Conservation (phyloP, 495 filamentous ascomycete genomes). For the Lepraria neglecta region DNA sequence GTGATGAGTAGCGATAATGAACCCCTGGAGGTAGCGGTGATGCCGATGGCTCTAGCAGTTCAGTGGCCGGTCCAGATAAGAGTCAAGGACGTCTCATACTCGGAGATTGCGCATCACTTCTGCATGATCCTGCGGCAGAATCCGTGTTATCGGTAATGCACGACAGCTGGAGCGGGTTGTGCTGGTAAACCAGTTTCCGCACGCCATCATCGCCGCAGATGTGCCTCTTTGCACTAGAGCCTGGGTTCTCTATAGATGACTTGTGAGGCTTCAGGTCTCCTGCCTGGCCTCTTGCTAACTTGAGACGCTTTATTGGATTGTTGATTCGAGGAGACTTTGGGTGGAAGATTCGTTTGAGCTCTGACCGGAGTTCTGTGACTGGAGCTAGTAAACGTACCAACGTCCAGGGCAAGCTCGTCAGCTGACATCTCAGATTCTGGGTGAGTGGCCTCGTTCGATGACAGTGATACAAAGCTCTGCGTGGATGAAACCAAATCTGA, state of each 20-base stretch:
- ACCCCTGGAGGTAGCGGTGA: neutral
- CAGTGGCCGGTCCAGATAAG: neutral
- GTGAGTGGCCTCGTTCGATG: constrained; percentile 10
- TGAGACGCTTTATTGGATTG: no score
- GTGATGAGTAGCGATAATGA: neutral
- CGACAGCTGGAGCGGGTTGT: constrained; percentile 7
- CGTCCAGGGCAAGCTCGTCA: constrained; percentile 14
- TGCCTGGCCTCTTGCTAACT: no score
- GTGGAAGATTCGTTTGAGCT: neutral
- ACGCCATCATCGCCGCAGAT: constrained; percentile 3
- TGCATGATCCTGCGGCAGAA: neutral
- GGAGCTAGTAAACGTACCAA: constrained; percentile 9
- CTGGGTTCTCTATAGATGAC: constrained; percentile 8
- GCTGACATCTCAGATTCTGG: constrained; percentile 12
- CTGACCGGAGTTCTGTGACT: neutral
- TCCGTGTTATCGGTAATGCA: constrained; percentile 1
- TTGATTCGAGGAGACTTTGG: no score
- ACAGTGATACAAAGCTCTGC: constrained; percentile 14
- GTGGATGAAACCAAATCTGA: constrained; percentile 8
- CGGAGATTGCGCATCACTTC: neutral
- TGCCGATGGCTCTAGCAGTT: neutral
- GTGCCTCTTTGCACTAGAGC: neutral
- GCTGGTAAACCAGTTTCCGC: constrained; percentile 5
- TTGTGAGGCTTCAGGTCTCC: no score
- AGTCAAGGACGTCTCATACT: neutral